Base-by-base conservation (phyloP, 2,329 filamentous ascomycete species). In the Plenodomus lindquistii region DNA sequence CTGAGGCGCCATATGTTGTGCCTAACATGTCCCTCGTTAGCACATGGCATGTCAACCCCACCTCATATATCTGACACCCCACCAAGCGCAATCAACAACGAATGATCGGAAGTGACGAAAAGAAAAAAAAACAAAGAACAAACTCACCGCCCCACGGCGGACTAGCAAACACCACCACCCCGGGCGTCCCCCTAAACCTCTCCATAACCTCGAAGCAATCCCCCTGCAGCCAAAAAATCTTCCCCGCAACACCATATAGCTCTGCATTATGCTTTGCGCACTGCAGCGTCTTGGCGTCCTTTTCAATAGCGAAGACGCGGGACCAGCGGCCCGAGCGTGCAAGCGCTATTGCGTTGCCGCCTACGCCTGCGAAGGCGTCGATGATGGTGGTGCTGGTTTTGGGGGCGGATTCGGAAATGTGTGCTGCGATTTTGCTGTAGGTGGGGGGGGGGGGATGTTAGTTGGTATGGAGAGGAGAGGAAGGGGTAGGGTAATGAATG, bases 301-400 rank as follows among this genome's bases (percentile, higher is more conserved):
- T 88, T 74, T 99, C 94, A 59, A 99, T 87, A 36, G 89, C 91
- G 67, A 97, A 91, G 55, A 99, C 84, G 55, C 84, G 86, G 42
- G 85, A 82, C 88, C 91, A 99, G 55, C 85, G 84, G 17, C 81
- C 84, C 0, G 87, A 89, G 9, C 86, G 81, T 16, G 94, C 93
- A 62, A 99, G 95, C n/a, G 92, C 91, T 60, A 99, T 97, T 19
- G 88, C 84, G 70, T 99, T 99, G 45, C 92, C 94, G 31, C 95
- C 94, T 1, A 89, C 91, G 37, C 94, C 94, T 21, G 87, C 89
- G 73, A 99, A 99, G 38, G 88, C 83, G 71, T 99, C 94, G 50
- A 99, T 84, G 31, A 99, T 76, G 29, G 87, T 82, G 9, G 77
- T 83, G 59, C 85, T 88, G 15, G 75, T 74, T 16, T 73, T 63